Evolutionary conservation across 2,329 filamentous ascomycete species (phyloP).

Genomic region (Orbilia javanica): DNA sequence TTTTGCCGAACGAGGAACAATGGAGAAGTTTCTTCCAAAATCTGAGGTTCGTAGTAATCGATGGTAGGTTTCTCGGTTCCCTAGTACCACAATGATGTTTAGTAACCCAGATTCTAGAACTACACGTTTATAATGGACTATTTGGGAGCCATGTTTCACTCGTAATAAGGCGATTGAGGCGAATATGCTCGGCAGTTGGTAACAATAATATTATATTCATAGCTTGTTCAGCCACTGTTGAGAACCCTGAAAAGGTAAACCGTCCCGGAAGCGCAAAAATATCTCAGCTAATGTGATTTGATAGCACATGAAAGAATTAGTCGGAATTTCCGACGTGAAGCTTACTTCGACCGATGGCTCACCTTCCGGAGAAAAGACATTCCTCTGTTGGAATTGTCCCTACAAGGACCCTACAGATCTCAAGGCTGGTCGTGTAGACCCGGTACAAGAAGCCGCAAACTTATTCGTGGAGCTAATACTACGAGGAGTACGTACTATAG

Average conservation of each 20-base stretch:
- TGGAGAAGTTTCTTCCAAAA: slow-evolving; percentile 93
- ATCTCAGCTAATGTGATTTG: not conserved
- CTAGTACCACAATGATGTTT: not conserved
- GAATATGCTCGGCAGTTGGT: slow-evolving; percentile 89
- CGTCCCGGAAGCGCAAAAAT: not conserved
- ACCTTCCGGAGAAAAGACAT: slow-evolving; percentile 91
- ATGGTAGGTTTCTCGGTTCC: slow-evolving; percentile 64
- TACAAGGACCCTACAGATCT: slow-evolving; percentile 90
- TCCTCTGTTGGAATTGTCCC: slow-evolving; percentile 97
- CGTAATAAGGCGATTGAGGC: slow-evolving; percentile 88
- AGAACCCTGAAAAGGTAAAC: slow-evolving; percentile 76
- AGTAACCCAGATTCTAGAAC: slow-evolving; percentile 69
- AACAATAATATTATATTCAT: slow-evolving; percentile 89
- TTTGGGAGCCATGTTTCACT: slow-evolving; percentile 94
- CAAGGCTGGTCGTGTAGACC: slow-evolving; percentile 84
- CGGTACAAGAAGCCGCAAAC: slow-evolving; percentile 85
- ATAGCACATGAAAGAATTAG: slow-evolving; percentile 93
- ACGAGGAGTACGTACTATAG: slow-evolving; percentile 89
- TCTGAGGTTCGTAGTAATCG: slow-evolving; percentile 83
- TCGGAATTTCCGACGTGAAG: slow-evolving; percentile 83
- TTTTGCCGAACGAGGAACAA: slow-evolving; percentile 87
- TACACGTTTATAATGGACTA: slow-evolving; percentile 96
- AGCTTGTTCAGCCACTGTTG: slow-evolving; percentile 95
- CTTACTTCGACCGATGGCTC: slow-evolving; percentile 93
- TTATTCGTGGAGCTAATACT: slow-evolving; percentile 91